Percentiles rank a stretch among this genome's conserved stretches.
Conservation (phyloP, 2,329 filamentous ascomycete species). For the Dendryphion nanum region DNA sequence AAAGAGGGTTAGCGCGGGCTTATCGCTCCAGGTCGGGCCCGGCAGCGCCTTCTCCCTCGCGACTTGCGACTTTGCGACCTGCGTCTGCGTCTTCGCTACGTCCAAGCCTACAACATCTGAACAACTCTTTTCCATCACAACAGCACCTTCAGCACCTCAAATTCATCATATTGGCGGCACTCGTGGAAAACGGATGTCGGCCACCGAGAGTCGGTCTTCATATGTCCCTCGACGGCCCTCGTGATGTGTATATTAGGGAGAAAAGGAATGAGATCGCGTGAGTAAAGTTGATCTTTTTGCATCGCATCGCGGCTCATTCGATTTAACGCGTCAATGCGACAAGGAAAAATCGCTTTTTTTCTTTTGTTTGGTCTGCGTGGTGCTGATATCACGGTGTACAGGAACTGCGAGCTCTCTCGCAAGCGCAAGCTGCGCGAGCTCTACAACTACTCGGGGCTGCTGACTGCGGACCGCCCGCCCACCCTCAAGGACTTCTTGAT, state of each 20-base stretch:
- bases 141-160: conserved; percentile 19
- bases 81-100: conserved; percentile 15
- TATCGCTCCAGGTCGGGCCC: background rate
- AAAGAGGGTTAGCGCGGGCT: conserved; percentile 3
- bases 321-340: conserved; percentile 34
- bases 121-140: conserved; percentile 19
- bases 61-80: too few relatives aligned
- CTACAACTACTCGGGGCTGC: conserved; percentile 70
- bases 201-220: conserved; percentile 39
- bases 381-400: conserved; percentile 37
- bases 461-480: conserved; percentile 54
- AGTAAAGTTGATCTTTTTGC: conserved; percentile 34
- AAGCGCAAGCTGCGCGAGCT: conserved; percentile 90
- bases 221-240: conserved; percentile 50
- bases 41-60: background rate
- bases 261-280: conserved; percentile 46
- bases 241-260: conserved; percentile 40
- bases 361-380: conserved; percentile 36
- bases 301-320: conserved; percentile 28
- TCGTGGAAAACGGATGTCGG: conserved; percentile 50
- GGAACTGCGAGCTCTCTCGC: conserved; percentile 67
- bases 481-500: conserved; percentile 57
- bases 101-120: conserved; percentile 4
- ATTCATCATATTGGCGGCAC: conserved; percentile 41
- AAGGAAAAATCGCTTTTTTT: conserved; percentile 41